These are phyloP conservation scores for Phialophora tarda DNA, from an alignment of 2,329 filamentous ascomycete species.

Conservation along the genomic window DNA sequence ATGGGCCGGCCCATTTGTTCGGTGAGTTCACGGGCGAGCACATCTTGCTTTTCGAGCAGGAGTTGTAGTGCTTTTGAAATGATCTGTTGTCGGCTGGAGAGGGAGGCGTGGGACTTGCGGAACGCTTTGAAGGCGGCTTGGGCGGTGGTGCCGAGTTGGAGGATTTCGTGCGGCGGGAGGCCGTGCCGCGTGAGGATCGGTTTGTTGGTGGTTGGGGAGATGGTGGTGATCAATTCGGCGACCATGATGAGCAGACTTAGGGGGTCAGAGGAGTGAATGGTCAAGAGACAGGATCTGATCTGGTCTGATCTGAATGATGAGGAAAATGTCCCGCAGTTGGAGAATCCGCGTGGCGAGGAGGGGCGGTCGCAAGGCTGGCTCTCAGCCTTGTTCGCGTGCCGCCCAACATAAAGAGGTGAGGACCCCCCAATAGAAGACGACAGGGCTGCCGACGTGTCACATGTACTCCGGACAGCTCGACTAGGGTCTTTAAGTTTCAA, in stretches of 20 bases:
- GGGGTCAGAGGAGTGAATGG: background rate
- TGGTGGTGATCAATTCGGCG: slow-evolving; percentile 70
- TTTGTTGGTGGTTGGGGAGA: slow-evolving; percentile 89
- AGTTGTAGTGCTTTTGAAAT: slow-evolving; percentile 78
- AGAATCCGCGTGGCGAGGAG: slow-evolving; percentile 11
- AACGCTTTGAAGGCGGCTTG: slow-evolving; percentile 77
- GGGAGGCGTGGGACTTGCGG: slow-evolving; percentile 75
- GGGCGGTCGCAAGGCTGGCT: background rate
- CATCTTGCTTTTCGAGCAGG: slow-evolving; percentile 74
- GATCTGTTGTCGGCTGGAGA: slow-evolving; percentile 77
- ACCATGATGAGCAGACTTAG: slow-evolving; percentile 47
- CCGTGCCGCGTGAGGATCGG: slow-evolving; percentile 79
- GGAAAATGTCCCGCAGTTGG: slow-evolving; percentile 21
- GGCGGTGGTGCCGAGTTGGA: slow-evolving; percentile 72
- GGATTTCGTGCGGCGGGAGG: slow-evolving; percentile 71
- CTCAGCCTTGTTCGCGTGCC: background rate
- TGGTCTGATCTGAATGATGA: background rate
- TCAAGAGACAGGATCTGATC: background rate
- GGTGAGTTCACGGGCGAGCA: slow-evolving; percentile 81
- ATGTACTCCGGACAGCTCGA: background rate
- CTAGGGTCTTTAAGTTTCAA: background rate
- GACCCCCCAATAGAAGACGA: background rate
- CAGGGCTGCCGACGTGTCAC: background rate
- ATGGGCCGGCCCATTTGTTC: slow-evolving; percentile 96
- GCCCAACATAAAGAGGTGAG: background rate